Evolutionary conservation across 257 asterid genomes (phyloP).

Genomic region (Eustoma russellianum): DNA sequence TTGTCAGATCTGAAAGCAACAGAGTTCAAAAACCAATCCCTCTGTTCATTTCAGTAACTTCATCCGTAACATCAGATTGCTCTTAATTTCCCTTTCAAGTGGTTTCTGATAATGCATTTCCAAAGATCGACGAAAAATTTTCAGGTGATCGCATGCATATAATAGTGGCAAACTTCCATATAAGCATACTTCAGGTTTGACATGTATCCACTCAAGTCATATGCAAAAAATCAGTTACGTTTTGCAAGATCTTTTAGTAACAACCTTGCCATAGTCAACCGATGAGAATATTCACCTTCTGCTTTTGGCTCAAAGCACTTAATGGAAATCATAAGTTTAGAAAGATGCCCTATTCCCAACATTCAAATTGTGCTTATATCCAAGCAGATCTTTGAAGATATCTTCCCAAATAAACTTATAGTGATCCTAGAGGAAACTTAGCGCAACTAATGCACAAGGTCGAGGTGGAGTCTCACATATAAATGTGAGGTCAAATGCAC

Average conservation of each 20-base stretch:
- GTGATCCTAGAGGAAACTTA: too few species aligned
- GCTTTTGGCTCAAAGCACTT: neutral
- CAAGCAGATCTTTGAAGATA: neutral
- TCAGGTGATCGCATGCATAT: constrained; percentile 1
- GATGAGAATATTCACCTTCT: too few species aligned
- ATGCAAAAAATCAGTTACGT: neutral
- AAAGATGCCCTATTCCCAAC: neutral
- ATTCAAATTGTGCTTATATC: constrained; percentile 1
- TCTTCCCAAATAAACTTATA: too few species aligned
- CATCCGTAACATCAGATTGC: neutral
- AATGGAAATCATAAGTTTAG: neutral
- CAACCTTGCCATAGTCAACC: neutral
- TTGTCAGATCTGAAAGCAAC: neutral
- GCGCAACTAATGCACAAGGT: too few species aligned
- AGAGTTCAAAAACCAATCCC: neutral
- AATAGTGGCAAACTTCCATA: neutral
- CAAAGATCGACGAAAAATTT: neutral
- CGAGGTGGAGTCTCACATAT: too few species aligned
- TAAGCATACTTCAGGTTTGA: neutral
- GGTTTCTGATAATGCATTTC: neutral
- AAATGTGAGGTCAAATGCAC: too few species aligned
- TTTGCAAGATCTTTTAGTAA: neutral
- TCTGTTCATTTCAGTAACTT: constrained; percentile 1
- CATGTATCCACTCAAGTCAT: neutral
- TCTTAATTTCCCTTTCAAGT: neutral